These are phyloP conservation scores for Botryobasidium botryosum DNA, from an alignment of 768 basidiomycete species.

Conservation along the genomic window DNA sequence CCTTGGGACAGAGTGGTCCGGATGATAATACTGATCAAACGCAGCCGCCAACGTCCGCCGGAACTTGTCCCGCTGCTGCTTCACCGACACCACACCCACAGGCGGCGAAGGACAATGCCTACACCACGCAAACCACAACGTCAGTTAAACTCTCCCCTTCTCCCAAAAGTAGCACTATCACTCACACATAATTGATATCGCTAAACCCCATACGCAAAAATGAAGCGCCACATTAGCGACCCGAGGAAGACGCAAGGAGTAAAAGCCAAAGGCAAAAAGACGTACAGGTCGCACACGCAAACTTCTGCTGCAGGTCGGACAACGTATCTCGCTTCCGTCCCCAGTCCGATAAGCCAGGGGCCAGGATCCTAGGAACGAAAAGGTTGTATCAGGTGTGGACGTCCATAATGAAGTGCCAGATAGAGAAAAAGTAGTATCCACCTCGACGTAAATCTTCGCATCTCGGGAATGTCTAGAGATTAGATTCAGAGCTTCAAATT, in stretches of 20 bases:
- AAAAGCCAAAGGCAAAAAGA: conserved; percentile 12
- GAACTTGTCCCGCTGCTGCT: conserved; percentile 68
- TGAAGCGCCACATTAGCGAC: background rate
- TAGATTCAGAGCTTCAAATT: too few species aligned
- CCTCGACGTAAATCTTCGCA: conserved; percentile 78
- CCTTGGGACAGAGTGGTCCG: conserved; percentile 74
- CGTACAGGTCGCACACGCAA: conserved; percentile 73
- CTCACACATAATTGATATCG: conserved; percentile 66
- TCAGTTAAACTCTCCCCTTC: conserved; percentile 15
- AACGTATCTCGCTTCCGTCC: conserved; percentile 70
- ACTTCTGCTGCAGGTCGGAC: conserved; percentile 63
- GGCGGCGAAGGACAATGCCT: conserved; percentile 71
- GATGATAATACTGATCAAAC: conserved; percentile 75
- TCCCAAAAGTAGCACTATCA: conserved; percentile 14
- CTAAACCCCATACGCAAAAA: conserved; percentile 21
- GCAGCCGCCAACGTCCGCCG: conserved; percentile 54
- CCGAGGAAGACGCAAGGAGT: background rate
- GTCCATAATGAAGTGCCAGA: background rate
- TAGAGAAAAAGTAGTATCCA: background rate
- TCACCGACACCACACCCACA: conserved; percentile 50
- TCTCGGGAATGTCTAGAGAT: conserved; percentile 55
- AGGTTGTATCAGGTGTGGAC: too few species aligned
- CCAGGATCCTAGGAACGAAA: conserved; percentile 60
- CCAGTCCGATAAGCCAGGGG: conserved; percentile 87
- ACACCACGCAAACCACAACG: conserved; percentile 7